Conservation (phyloP, 2,329 filamentous ascomycete species). For the Colletotrichum endophyticum region DNA sequence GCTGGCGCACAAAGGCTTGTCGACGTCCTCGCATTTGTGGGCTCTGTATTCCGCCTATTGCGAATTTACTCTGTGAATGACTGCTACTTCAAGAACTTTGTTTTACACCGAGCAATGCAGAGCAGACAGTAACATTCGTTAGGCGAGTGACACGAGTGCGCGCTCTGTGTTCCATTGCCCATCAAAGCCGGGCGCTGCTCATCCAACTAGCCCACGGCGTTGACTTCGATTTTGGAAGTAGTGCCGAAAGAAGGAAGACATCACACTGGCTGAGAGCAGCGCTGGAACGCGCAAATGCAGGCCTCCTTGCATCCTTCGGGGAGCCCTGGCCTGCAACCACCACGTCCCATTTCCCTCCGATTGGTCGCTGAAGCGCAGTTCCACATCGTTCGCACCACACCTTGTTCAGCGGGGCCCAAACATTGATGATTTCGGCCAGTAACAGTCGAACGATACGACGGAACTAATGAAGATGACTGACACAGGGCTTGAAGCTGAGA, state of each 20-base stretch:
- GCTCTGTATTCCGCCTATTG: neutral
- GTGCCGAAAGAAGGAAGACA: constrained; percentile 1
- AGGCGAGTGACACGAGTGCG: neutral
- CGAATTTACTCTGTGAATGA: neutral
- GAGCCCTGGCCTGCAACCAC: neutral
- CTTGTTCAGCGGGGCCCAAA: neutral
- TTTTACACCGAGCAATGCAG: neutral
- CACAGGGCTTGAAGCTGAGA: neutral
- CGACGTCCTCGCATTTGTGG: neutral
- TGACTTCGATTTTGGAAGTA: constrained; percentile 1
- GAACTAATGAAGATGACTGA: neutral
- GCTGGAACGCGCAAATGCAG: neutral
- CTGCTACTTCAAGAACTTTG: neutral
- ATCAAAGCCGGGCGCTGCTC: neutral
- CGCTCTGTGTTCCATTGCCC: neutral
- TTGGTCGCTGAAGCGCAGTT: neutral
- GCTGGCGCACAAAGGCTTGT: neutral
- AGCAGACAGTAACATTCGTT: neutral
- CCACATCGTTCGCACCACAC: neutral
- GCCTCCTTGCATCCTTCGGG: neutral
- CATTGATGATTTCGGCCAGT: neutral
- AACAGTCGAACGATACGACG: neutral
- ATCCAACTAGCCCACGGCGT: neutral
- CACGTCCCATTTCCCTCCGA: neutral
- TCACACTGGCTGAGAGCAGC: neutral